Evolutionary conservation across 306 rosid genomes (phyloP), one percentile per base, ranked within the genome.

Genomic region (Pterocarpus santalinus): DNA sequence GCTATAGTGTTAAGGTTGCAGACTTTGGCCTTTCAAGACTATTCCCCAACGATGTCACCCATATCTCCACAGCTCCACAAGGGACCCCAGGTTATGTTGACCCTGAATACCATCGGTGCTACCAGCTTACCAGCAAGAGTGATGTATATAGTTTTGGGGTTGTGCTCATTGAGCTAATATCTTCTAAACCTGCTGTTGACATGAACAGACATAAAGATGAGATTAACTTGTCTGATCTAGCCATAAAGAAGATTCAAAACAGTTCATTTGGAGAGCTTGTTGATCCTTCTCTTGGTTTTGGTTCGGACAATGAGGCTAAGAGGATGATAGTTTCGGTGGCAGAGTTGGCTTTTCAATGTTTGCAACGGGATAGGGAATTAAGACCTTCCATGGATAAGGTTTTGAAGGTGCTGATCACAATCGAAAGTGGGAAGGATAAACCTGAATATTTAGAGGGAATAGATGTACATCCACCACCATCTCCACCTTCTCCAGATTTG

Each of bases 101-200:
- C 28, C 98, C 93, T 0, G 94, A 91, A 53, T 90, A 93, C 75
- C 89, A 90, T 68, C 85, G 77, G n/a, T 85, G 89, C 70, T 91
- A 87, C 78, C 87, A 88, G 74, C 92, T 93, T 16, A 89, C 97
- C 0, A 73, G 76, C 39, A 93, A 93, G 88, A 93, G 98, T 57
- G 97, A 93, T 72, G 98, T 91, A 28, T 89, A 91, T 56, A 91
- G 93, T 65, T 93, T 93, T 13, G 93, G 98, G 3, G 94, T 90
- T 47, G 92, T 87, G 47, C 87, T 93, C 5, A 69, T 85, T 3
- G 97, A 93, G 87, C 86, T 91, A 4, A 77, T 90, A 70, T 91
- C 97, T 35, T 91, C 94, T 5, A 58, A 85, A 89, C 91, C 90
- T 0, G 92, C 94, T 0, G 90, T 93, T 82, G 94, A 93, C 74